Conservation (phyloP, 306 rosid genomes). For the Corylus heterophylla region DNA sequence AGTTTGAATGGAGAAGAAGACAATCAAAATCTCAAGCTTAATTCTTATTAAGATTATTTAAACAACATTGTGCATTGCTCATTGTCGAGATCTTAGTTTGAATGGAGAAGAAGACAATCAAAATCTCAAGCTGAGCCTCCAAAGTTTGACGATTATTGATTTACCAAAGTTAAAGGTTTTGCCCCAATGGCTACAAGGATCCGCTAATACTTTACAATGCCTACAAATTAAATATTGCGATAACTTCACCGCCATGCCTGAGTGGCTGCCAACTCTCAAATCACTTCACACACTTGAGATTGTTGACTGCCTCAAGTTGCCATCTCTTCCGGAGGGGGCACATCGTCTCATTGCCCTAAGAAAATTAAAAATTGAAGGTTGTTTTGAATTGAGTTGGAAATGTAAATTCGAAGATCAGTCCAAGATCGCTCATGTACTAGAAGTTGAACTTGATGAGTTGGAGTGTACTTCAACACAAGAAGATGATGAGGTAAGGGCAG, state of each 20-base stretch:
- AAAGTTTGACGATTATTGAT: not conserved
- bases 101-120: too few relatives aligned
- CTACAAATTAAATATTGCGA: not conserved
- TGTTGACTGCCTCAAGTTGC: not conserved
- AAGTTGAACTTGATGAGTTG: not conserved
- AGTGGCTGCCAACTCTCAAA: constrained; percentile 27
- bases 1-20: too few relatives aligned
- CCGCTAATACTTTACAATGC: constrained; percentile 11
- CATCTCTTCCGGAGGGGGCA: constrained; percentile 17
- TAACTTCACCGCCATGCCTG: constrained; percentile 17
- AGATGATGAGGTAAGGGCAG: too few relatives aligned
- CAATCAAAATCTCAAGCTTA: too few relatives aligned
- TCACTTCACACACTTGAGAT: not conserved
- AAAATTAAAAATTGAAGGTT: not conserved
- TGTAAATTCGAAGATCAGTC: not conserved
- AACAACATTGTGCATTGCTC: too few relatives aligned
- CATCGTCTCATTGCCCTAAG: constrained; percentile 7
- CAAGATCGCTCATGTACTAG: constrained; percentile 8
- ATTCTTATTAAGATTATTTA: too few relatives aligned
- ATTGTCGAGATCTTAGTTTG: too few relatives aligned
- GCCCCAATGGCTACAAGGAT: constrained; percentile 3
- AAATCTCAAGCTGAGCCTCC: not conserved
- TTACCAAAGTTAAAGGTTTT: not conserved
- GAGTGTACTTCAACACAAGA: too few relatives aligned
- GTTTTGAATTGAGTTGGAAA: not conserved